These are phyloP conservation scores for Aspergillus phoenicis DNA, from an alignment of 2,329 filamentous ascomycete species.

Conservation along the genomic window DNA sequence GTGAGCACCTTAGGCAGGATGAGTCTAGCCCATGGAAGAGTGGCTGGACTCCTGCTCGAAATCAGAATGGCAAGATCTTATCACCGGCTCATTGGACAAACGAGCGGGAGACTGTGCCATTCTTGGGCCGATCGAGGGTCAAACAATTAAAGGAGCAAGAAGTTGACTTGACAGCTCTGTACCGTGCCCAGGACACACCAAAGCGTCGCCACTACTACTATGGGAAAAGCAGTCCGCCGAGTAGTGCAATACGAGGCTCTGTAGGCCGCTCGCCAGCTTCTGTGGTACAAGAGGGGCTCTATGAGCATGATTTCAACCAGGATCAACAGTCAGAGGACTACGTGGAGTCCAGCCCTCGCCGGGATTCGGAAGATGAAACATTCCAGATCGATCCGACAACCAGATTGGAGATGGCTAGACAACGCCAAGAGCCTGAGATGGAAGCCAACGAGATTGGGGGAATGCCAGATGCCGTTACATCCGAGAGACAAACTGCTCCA, in stretches of 20 bases:
- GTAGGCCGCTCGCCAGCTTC: constrained; percentile 17
- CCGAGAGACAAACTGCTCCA: constrained; percentile 19
- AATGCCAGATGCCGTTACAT: constrained; percentile 19
- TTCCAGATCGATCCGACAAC: constrained; percentile 30
- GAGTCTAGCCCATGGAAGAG: constrained; percentile 38
- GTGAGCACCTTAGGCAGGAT: constrained; percentile 23
- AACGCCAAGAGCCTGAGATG: constrained; percentile 13
- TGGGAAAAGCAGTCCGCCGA: constrained; percentile 36
- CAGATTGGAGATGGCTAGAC: constrained; percentile 22
- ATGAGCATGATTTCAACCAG: constrained; percentile 24
- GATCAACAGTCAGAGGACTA: constrained; percentile 27
- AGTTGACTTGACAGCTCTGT: constrained; percentile 37
- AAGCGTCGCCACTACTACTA: constrained; percentile 42
- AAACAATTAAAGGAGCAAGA: constrained; percentile 38
- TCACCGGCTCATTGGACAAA: constrained; percentile 36
- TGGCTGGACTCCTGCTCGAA: constrained; percentile 27
- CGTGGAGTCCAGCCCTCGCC: constrained; percentile 31
- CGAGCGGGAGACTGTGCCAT: constrained; percentile 30
- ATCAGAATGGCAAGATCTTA: constrained; percentile 25
- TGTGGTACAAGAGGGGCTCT: constrained; percentile 13
- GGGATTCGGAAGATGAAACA: constrained; percentile 24
- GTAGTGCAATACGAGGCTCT: constrained; percentile 22
- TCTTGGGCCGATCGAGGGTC: constrained; percentile 37
- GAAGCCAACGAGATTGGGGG: constrained; percentile 16
- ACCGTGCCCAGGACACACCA: constrained; percentile 38